Evolutionary conservation across 768 basidiomycete species (phyloP), one percentile per base, ranked within the genome.

Genomic region (Xanthoconium purpureum): DNA sequence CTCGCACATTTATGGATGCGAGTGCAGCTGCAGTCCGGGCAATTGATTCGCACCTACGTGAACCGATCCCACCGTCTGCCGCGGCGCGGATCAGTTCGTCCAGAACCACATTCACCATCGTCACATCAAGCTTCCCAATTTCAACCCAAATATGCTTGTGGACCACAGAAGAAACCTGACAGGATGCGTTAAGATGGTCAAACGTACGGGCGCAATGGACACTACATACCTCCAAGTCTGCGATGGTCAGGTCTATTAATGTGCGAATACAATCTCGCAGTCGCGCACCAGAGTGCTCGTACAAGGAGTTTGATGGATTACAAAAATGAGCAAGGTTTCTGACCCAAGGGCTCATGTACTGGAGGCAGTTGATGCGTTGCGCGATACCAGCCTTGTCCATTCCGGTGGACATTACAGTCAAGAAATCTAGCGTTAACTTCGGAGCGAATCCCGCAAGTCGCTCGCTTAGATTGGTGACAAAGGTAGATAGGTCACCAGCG

Each of bases 321-420:
- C 82, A 80, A 59, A 90, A 94, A 14, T 76, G 70, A 3, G 81
- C 77, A 2, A 97, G 76, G 64, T 95, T 94, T 67, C 81, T 85
- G 40, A 96, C 81, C 94, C 94, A 97, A 4, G 94, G 93, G 39
- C 81, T 84, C 78, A 96, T 79, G 65, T 93, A 94, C 56, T 88
- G 84, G 20, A 95, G 69, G 64, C 87, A 92, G 57, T 80, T 82
- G 39, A 90, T 83, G 38, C 86, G 84, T 47, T 88, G 86, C 1
- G 74, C 65, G 3, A 72, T 64, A 24, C 67, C 66, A 13, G 74
- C 71, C 61, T 74, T 77, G 73, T 78, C 65, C 77, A 90, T 83
- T 3, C 84, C 81, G 0, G 80, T 80, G 33, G 83, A 83, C 30
- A 94, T 89, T 71, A 94, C 94, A n/a, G 85, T 83, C 51, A 95